A percentile compares a stretch with the other conserved stretches of the same genome.
These are phyloP conservation scores for Mrakia frigida DNA, from an alignment of 768 basidiomycete species.

Conservation along the genomic window DNA sequence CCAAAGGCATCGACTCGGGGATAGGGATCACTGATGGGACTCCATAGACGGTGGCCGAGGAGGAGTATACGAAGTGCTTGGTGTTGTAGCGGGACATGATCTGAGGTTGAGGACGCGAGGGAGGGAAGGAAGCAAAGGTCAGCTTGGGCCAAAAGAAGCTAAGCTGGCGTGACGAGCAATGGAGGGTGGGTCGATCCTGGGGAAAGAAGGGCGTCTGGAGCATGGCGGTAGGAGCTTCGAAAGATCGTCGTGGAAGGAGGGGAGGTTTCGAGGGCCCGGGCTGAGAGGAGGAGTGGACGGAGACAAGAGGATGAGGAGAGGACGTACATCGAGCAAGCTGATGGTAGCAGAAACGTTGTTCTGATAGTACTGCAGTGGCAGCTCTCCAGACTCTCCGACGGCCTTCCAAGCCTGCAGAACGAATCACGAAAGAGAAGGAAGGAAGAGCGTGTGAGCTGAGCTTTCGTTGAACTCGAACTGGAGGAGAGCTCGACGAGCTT, in stretches of 20 bases:
- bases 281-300: background rate
- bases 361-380: slow-evolving; percentile 84
- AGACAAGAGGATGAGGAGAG: background rate
- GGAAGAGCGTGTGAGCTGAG: background rate
- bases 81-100: slow-evolving; percentile 79
- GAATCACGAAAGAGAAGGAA: background rate
- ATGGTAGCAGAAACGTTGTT: slow-evolving; percentile 91
- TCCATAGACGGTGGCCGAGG: slow-evolving; percentile 96
- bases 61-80: slow-evolving; percentile 88
- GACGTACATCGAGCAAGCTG: slow-evolving; percentile 57
- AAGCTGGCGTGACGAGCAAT: too few species aligned
- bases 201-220: too few species aligned
- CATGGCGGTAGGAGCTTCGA: too few species aligned
- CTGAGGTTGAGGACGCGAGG: slow-evolving; percentile 45
- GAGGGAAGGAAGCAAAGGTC: background rate
- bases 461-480: background rate
- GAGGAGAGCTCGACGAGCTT: background rate
- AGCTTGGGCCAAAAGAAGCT: background rate
- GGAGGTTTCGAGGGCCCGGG: background rate
- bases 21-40: slow-evolving; percentile 88
- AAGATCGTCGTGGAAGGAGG: too few species aligned
- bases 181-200: too few species aligned
- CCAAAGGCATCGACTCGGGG: slow-evolving; percentile 78
- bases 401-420: slow-evolving; percentile 79
- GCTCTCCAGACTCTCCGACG: slow-evolving; percentile 91